Conservation (phyloP, 2,329 filamentous ascomycete genomes). For the Neoarthrinium moseri region DNA sequence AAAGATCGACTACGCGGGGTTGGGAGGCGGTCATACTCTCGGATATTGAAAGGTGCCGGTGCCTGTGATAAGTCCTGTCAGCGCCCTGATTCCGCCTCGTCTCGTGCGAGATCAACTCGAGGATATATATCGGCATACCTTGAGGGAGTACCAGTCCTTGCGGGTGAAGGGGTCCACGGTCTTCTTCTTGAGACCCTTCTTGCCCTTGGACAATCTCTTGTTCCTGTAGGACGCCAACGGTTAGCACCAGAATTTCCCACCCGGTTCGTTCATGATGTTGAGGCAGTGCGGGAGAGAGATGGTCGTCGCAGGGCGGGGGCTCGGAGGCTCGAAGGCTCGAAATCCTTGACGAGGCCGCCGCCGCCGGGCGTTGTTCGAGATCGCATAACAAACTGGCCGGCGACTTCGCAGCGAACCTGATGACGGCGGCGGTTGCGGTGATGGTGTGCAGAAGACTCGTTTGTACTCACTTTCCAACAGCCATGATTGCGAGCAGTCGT, state of each 20-base stretch:
- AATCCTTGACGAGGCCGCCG: too few relatives aligned
- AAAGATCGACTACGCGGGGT: background rate
- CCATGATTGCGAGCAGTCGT: constrained; percentile 66
- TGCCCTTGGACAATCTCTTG: constrained; percentile 99
- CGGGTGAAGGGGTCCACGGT: constrained; percentile 94
- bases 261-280: too few relatives aligned
- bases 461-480: constrained; percentile 72
- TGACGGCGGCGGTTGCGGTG: too few relatives aligned
- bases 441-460: constrained; percentile 11
- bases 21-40: constrained; percentile 72
- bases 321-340: background rate
- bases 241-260: constrained; percentile 24
- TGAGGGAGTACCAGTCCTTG: constrained; percentile 99
- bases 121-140: constrained; percentile 63
- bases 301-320: background rate
- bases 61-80: constrained; percentile 54
- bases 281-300: background rate
- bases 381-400: too few relatives aligned
- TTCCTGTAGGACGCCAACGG: constrained; percentile 61
- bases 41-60: constrained; percentile 89
- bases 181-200: constrained; percentile 99
- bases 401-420: too few relatives aligned
- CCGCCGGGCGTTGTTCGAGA: too few relatives aligned
- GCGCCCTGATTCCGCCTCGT: background rate
- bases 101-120: too few relatives aligned